Evolutionary conservation across 352 stramenopile species (phyloP), one percentile per base, ranked within the genome.

Genomic region (Pythium aphanidermatum): DNA sequence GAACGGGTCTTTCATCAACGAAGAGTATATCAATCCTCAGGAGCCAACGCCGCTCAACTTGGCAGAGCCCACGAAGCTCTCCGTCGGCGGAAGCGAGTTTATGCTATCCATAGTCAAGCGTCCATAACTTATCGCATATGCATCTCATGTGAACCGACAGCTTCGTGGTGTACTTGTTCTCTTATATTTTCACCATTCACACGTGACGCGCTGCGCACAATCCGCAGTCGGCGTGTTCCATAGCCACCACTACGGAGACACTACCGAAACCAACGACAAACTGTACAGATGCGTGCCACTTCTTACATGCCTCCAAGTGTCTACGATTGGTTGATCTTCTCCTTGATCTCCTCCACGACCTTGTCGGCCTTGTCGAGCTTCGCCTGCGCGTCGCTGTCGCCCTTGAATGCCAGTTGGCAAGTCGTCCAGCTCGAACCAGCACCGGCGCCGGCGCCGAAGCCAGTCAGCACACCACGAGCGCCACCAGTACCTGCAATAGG

Each of bases 351-450:
- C 49, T 74, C 68, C 30, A 90, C 55, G 28, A 81, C 55, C 69
- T 87, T 86, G 58, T 90, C 73, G 46, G 77, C 63, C 61, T 86
- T 86, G 63, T 90, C 60, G 42, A 90, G 64, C 33, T 63, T 55
- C 33, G 63, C 70, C 58, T 90, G 58, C 39, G 77, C 70, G 46
- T 86, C 66, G 42, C 37, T 69, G 58, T 87, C 53, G 45, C 77
- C 80, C 33, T 83, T 70, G 52, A 92, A 92, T 20, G 78, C 81
- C 59, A 93, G 46, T 53, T 88, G 78, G 58, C 81, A 92, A 34
- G 77, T 90, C 46, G 75, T 92, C 81, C 81, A 92, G 61, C 76
- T 91, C 36, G 78, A 88, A 10, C 81, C 81, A 8, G 77, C 74
- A 33, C 78, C 81, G 1, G 74, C 45, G 27, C 81, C 81, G 0